Conservation (phyloP, 768 basidiomycete species). For the Kwoniella botswanensis region DNA sequence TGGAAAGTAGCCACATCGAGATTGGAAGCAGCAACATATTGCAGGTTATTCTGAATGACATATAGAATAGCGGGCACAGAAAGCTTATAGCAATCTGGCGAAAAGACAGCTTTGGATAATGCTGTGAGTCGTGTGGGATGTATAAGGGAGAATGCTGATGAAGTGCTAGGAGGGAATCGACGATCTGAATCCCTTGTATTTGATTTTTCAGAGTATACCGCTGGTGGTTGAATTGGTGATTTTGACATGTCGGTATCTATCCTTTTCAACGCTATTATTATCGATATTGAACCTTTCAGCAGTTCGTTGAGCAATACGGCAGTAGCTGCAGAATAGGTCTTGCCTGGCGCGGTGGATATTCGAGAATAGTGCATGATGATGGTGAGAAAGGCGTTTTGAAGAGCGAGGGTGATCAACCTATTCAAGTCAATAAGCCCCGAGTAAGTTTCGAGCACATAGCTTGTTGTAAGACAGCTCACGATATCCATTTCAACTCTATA, state of each 20-base stretch:
- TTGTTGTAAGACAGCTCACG: conserved; percentile 42
- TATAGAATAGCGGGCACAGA: conserved; percentile 97
- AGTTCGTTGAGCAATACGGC: conserved; percentile 95
- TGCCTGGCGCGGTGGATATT: conserved; percentile 73
- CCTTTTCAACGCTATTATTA: conserved; percentile 74
- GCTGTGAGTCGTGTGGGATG: conserved; percentile 63
- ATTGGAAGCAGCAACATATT: conserved; percentile 92
- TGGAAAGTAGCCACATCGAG: conserved; percentile 95
- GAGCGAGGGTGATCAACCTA: conserved; percentile 64
- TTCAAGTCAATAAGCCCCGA: too few species aligned
- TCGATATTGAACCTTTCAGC: conserved; percentile 85
- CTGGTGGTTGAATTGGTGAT: conserved; percentile 19
- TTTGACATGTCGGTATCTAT: conserved; percentile 61
- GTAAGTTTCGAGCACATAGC: neutral
- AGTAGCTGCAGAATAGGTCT: conserved; percentile 86
- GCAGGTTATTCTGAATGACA: conserved; percentile 92
- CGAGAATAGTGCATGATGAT: conserved; percentile 98
- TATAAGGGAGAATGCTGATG: conserved; percentile 32
- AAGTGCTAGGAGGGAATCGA: neutral
- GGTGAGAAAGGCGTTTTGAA: conserved; percentile 88
- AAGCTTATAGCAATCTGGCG: conserved; percentile 93
- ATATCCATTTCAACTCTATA: conserved; percentile 58
- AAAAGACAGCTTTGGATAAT: conserved; percentile 74
- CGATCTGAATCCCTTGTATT: conserved; percentile 7
- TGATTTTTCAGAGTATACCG: conserved; percentile 31